Conservation (phyloP, 2,329 filamentous ascomycete species). For the Sarocladiaceae sp. region DNA sequence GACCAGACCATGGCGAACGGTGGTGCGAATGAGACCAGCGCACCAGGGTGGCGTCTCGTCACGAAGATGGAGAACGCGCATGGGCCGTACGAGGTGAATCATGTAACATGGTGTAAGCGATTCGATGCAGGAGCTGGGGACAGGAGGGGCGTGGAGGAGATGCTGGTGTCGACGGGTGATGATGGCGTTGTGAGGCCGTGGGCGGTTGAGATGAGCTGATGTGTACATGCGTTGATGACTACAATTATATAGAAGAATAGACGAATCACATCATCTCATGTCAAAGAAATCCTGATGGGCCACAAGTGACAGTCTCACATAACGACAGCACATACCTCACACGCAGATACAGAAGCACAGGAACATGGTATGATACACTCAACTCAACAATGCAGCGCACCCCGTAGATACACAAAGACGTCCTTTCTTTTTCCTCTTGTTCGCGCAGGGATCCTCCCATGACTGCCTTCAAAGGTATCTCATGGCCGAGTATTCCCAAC, state of each 20-base stretch:
- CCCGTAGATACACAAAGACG: no score
- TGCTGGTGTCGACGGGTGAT: slow-evolving; percentile 86
- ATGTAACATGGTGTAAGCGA: slow-evolving; percentile 78
- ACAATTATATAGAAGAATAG: neutral
- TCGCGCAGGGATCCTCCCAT: neutral
- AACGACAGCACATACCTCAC: no score
- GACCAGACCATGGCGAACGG: slow-evolving; percentile 23
- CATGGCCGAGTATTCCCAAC: neutral
- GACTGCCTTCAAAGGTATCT: neutral
- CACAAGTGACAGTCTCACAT: no score
- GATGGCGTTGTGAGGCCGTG: slow-evolving; percentile 85
- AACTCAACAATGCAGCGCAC: no score
- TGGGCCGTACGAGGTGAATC: slow-evolving; percentile 91
- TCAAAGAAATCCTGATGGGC: no score
- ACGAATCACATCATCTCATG: no score
- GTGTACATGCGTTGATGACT: neutral
- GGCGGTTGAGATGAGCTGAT: slow-evolving; percentile 41
- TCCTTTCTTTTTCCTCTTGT: neutral
- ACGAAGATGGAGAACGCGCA: slow-evolving; percentile 68
- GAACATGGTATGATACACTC: slow-evolving; percentile 5
- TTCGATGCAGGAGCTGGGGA: slow-evolving; percentile 56
- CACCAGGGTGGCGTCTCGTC: slow-evolving; percentile 62
- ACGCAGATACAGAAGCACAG: neutral
- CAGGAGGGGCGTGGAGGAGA: slow-evolving; percentile 62
- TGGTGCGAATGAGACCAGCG: slow-evolving; percentile 8